Percentiles rank a stretch among this genome's conserved stretches.
Evolutionary conservation across 192 early-diverging fungal species (phyloP).

Genomic region (Mortierella hygrophila): DNA sequence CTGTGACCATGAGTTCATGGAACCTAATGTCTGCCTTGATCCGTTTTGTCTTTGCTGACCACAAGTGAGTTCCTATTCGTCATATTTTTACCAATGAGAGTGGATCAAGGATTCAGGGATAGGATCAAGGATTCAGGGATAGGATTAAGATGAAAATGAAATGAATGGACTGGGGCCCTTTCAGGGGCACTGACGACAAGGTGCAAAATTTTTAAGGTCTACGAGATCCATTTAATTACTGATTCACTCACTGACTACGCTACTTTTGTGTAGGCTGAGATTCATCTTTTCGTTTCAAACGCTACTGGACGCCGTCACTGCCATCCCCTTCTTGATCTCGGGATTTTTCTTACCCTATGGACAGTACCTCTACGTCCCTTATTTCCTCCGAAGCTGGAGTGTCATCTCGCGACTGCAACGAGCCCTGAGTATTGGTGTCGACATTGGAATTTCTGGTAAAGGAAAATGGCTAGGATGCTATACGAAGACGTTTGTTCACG

Average conservation of each 20-base stretch:
- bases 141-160: background rate
- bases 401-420: conserved; percentile 67
- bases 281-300: conserved; percentile 62
- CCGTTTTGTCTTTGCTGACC: conserved; percentile 51
- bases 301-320: conserved; percentile 63
- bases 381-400: conserved; percentile 71
- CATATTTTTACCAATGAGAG: background rate
- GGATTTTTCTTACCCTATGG: conserved; percentile 54
- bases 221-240: background rate
- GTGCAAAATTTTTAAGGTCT: background rate
- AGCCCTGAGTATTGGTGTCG: conserved; percentile 66
- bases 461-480: background rate
- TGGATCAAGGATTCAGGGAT: background rate
- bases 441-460: conserved; percentile 64
- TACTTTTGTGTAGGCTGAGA: conserved; percentile 14
- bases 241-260: background rate
- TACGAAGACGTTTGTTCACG: background rate
- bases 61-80: conserved; percentile 7
- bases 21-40: conserved; percentile 53
- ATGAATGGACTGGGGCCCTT: background rate
- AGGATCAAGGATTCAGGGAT: background rate
- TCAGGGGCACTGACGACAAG: background rate
- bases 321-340: conserved; percentile 67
- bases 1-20: conserved; percentile 53
- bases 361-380: conserved; percentile 70